Evolutionary conservation across 2,329 filamentous ascomycete genomes (phyloP), one percentile per base, ranked within the genome.

Genomic region (Diplodia corticola): DNA sequence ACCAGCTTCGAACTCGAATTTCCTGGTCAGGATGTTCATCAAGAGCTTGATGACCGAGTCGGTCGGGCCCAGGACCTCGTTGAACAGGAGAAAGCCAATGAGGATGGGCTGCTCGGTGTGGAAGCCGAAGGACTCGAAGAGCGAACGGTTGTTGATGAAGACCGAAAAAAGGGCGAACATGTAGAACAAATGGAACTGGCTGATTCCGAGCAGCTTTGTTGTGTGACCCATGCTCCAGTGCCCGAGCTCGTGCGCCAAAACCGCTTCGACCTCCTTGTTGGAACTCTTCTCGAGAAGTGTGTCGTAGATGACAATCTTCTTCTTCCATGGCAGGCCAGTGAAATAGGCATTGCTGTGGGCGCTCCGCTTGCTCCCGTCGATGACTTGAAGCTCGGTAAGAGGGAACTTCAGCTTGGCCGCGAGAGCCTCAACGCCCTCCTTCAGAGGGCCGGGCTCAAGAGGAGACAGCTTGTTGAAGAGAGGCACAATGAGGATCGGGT

Each of bases 231-330:
- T 87, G 73, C 90, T 94, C 95, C 95, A 99, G 83, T 99, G 95
- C 61, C 95, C 95, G 55, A 99, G 86, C 80, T 99, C 95, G 77
- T 99, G 95, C 40, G 92, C 93, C 64, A 99, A 83, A 63, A 99
- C 93, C 70, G 95, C 94, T 67, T 97, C 92, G 48, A 99, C 93
- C 80, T 99, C 95, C 75, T 95, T 86, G 4, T 91, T 89, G 69
- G 93, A 88, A 77, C 91, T 95, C 86, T 98, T 97, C 80, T 97
- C 94, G 69, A 99, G 93, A 69, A 99, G 82, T 5, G 96, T 99
- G 77, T 99, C 95, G 78, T 97, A 99, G 76, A 99, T 96, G 74
- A 99, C 95, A 82, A 99, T 99, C 83, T 98, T 96, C 86, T 98
- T 98, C 86, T 97, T 97, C 93, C 94, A 99, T 49, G 95, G 95